Percentiles rank a stretch among this genome's conserved stretches.
These are phyloP conservation scores for Russula earlei DNA, from an alignment of 768 basidiomycete genomes.

Conservation along the genomic window DNA sequence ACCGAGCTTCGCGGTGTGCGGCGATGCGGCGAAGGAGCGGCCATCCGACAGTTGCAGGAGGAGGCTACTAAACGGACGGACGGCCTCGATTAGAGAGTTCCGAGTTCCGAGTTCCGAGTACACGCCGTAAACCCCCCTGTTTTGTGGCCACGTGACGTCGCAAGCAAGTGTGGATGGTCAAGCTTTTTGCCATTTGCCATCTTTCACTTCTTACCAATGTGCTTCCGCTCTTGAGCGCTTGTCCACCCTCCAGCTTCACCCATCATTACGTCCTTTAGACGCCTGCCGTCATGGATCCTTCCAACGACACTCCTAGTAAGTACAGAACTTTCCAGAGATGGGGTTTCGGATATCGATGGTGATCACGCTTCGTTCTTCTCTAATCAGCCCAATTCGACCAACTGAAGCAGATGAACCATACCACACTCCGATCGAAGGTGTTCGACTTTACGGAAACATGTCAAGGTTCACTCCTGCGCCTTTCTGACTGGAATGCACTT, in stretches of 20 bases:
- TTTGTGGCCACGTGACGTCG: neutral
- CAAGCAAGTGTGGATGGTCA: no score
- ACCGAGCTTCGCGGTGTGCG: slow-evolving; percentile 1
- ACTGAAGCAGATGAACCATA: slow-evolving; percentile 41
- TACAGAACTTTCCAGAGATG: neutral
- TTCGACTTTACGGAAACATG: slow-evolving; percentile 41
- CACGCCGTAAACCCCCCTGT: slow-evolving; percentile 6
- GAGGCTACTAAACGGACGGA: neutral
- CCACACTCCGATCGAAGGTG: slow-evolving; percentile 35
- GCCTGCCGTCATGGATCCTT: neutral
- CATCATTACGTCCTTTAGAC: neutral
- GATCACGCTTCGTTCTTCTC: slow-evolving; percentile 5
- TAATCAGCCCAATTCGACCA: slow-evolving; percentile 20
- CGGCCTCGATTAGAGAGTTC: neutral
- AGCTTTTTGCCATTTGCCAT: slow-evolving; percentile 3
- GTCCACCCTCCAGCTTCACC: neutral
- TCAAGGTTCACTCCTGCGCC: slow-evolving; percentile 46
- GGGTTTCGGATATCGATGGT: neutral
- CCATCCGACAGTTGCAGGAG: neutral
- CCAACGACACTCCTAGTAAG: neutral
- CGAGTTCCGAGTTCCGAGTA: neutral
- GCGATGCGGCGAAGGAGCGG: slow-evolving; percentile 9
- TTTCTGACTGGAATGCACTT: slow-evolving; percentile 32
- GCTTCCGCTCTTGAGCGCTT: neutral
- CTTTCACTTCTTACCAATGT: neutral